A percentile compares a stretch with the other conserved stretches of the same genome.
These are phyloP conservation scores for Eucalyptus decipiens DNA, from an alignment of 345 rosid species.

Conservation along the genomic window DNA sequence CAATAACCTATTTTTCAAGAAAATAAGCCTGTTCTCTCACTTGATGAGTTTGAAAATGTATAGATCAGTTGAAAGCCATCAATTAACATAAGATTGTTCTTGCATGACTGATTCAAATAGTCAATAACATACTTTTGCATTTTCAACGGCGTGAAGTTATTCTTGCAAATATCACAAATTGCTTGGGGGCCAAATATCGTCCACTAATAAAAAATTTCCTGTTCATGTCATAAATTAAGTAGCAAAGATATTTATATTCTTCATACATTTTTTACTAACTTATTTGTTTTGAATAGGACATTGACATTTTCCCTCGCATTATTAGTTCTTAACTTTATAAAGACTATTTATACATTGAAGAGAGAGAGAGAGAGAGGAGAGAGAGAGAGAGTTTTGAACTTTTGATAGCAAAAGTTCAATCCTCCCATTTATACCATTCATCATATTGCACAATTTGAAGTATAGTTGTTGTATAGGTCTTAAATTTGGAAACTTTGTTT, in stretches of 20 bases:
- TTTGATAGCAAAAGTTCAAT: neutral
- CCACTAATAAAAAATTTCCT: neutral
- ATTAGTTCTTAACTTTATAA: too few species aligned
- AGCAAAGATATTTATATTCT: neutral
- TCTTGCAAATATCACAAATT: neutral
- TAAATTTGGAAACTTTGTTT: neutral
- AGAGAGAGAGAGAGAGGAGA: too few species aligned
- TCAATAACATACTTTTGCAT: neutral
- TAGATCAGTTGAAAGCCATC: neutral
- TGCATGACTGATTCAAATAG: neutral
- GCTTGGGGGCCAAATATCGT: neutral
- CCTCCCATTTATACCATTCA: neutral
- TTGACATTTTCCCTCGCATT: neutral
- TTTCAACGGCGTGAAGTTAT: neutral
- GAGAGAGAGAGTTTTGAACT: too few species aligned
- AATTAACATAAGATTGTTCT: neutral
- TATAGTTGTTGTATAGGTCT: neutral
- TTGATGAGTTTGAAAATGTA: neutral
- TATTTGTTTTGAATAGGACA: neutral
- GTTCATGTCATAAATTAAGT: neutral
- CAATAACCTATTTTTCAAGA: neutral
- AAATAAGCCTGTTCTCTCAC: neutral
- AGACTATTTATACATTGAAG: too few species aligned
- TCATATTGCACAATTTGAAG: neutral
- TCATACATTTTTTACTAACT: neutral